Conservation (phyloP, 2,329 filamentous ascomycete genomes). For the Penicillium sp. region DNA sequence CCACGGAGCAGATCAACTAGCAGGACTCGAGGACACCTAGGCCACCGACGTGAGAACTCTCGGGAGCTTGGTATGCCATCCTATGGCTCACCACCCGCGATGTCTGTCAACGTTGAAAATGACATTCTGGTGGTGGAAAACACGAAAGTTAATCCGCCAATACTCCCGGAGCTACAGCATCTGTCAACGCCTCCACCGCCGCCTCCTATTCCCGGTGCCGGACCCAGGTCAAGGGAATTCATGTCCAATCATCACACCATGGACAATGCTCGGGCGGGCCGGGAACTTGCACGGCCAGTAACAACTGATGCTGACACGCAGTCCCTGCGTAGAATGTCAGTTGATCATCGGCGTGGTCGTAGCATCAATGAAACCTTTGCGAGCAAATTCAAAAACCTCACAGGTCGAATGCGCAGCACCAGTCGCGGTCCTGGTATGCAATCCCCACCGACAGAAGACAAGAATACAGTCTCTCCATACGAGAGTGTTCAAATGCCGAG, state of each 20-base stretch:
- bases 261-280: conserved; percentile 36
- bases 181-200: conserved; percentile 53
- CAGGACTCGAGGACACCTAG: conserved; percentile 25
- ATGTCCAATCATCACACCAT: conserved; percentile 40
- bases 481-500: conserved; percentile 25
- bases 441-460: conserved; percentile 37
- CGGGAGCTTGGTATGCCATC: conserved; percentile 21
- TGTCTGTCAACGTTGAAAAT: conserved; percentile 53
- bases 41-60: conserved; percentile 30
- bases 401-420: conserved; percentile 57
- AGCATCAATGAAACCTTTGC: conserved; percentile 58
- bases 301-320: conserved; percentile 29
- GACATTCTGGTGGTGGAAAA: conserved; percentile 21
- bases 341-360: conserved; percentile 49
- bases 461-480: conserved; percentile 23
- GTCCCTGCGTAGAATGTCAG: conserved; percentile 40
- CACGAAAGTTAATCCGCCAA: conserved; percentile 37
- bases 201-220: conserved; percentile 40
- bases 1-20: conserved; percentile 41
- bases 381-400: conserved; percentile 51
- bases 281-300: conserved; percentile 32
- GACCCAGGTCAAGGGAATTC: conserved; percentile 29
- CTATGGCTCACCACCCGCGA: conserved; percentile 32
- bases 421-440: conserved; percentile 49
- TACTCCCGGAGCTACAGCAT: conserved; percentile 61